A percentile compares a stretch with the other conserved stretches of the same genome.
phyloP scores from a whole-genome alignment of 2,329 filamentous ascomycete genomes.

The Hypoxylon sp. region DNA sequence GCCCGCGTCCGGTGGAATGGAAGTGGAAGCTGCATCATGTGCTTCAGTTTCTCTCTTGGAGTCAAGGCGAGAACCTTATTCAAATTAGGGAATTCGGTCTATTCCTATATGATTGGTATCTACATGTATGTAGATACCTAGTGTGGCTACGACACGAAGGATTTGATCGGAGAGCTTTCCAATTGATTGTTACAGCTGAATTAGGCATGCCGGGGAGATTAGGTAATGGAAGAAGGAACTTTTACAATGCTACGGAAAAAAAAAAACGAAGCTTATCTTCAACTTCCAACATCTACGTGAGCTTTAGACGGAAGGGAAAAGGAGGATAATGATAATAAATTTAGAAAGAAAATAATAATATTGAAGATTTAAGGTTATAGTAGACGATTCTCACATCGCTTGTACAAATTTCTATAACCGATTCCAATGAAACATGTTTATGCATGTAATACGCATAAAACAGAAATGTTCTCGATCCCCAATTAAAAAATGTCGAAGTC shows the following conservation, averaged over 20 bases:
- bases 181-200: conserved; percentile 5
- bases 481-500: no score
- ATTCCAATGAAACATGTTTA: no score
- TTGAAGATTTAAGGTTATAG: no score
- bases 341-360: background rate
- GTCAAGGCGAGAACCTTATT: conserved; percentile 1
- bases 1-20: conserved; percentile 44
- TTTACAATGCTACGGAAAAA: background rate
- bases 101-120: conserved; percentile 7
- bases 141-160: conserved; percentile 9
- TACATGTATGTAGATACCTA: background rate
- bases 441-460: no score
- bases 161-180: background rate
- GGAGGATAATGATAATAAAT: background rate
- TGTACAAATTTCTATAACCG: no score
- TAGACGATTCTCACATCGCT: no score
- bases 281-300: background rate
- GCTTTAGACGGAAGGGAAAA: background rate
- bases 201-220: conserved; percentile 10
- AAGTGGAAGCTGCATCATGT: conserved; percentile 41
- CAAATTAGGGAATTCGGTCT: conserved; percentile 2
- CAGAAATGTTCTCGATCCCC: no score
- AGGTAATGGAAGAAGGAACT: conserved; percentile 8
- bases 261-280: background rate
- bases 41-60: conserved; percentile 19